phyloP scores from a whole-genome alignment of 2,329 filamentous ascomycete species.

The Coniella vitis region DNA sequence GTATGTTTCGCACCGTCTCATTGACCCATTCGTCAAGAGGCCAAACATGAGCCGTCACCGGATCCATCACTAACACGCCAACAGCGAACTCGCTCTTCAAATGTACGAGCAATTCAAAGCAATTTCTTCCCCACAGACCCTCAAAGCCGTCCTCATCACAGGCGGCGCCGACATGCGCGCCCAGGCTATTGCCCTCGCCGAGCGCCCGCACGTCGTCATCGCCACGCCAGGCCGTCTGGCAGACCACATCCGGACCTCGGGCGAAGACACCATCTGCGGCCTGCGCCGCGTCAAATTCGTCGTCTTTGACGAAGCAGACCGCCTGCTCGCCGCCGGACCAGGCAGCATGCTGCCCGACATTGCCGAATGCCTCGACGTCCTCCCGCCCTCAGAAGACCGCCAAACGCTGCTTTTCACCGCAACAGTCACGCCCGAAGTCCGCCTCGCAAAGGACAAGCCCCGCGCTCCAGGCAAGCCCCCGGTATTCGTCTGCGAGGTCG shows the following conservation, averaged over 20 bases:
- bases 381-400: constrained; percentile 71
- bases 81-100: constrained; percentile 79
- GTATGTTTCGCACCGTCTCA: constrained; percentile 29
- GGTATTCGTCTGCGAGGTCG: constrained; percentile 84
- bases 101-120: constrained; percentile 96
- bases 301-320: constrained; percentile 92
- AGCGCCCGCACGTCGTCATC: constrained; percentile 84
- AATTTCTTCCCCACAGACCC: constrained; percentile 77
- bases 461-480: constrained; percentile 62
- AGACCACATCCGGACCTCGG: constrained; percentile 87
- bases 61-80: neutral
- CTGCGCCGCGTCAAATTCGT: constrained; percentile 74
- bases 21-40: too few species aligned
- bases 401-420: constrained; percentile 96
- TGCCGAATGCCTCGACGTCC: constrained; percentile 74
- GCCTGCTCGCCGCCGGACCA: constrained; percentile 65
- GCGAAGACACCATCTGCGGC: constrained; percentile 81
- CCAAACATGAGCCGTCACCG: too few species aligned
- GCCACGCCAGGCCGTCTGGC: constrained; percentile 89
- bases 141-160: constrained; percentile 85
- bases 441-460: constrained; percentile 74
- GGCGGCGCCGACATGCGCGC: constrained; percentile 88
- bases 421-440: constrained; percentile 87
- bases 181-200: constrained; percentile 77
- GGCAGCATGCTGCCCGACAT: constrained; percentile 95